phyloP scores from a whole-genome alignment of 768 basidiomycete genomes.

The Lactarius sp. region DNA sequence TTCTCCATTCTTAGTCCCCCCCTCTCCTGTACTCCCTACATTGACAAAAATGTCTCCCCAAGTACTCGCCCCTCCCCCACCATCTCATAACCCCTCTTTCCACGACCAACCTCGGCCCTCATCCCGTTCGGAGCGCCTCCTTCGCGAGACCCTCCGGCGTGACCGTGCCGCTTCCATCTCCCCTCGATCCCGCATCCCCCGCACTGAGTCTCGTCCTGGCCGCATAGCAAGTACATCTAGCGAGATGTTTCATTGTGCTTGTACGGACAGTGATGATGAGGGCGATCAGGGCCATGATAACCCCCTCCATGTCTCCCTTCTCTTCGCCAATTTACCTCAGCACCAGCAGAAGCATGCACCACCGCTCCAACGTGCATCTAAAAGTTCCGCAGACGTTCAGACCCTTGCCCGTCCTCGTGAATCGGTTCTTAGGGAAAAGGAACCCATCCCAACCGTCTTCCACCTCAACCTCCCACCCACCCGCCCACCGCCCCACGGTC shows the following conservation, averaged over 20 bases:
- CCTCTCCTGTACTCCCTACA: conserved; percentile 33
- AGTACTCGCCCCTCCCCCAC: conserved; percentile 27
- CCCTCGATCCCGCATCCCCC: conserved; percentile 26
- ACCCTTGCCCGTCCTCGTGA: conserved; percentile 18
- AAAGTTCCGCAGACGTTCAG: conserved; percentile 24
- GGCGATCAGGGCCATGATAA: conserved; percentile 31
- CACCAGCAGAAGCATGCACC: conserved; percentile 18
- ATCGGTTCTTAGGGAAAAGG: conserved; percentile 28
- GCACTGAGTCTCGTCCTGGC: conserved; percentile 14
- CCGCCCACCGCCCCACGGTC: conserved; percentile 48
- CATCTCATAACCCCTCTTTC: conserved; percentile 25
- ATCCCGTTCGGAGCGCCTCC: conserved; percentile 50
- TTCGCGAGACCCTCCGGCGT: conserved; percentile 50
- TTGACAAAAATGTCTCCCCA: conserved; percentile 37
- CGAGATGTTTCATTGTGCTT: conserved; percentile 25
- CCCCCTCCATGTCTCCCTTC: conserved; percentile 31
- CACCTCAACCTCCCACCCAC: conserved; percentile 37
- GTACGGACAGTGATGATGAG: conserved; percentile 31
- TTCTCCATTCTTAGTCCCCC: conserved; percentile 18
- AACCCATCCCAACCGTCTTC: background rate
- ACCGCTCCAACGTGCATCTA: conserved; percentile 17
- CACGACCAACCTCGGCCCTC: conserved; percentile 35
- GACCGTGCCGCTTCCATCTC: conserved; percentile 35
- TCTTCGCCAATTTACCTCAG: conserved; percentile 20
- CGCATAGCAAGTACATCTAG: conserved; percentile 16